A percentile compares a stretch with the other conserved stretches of the same genome.
Evolutionary conservation across 768 basidiomycete species (phyloP).

Genomic region (Tremella mesenterica): DNA sequence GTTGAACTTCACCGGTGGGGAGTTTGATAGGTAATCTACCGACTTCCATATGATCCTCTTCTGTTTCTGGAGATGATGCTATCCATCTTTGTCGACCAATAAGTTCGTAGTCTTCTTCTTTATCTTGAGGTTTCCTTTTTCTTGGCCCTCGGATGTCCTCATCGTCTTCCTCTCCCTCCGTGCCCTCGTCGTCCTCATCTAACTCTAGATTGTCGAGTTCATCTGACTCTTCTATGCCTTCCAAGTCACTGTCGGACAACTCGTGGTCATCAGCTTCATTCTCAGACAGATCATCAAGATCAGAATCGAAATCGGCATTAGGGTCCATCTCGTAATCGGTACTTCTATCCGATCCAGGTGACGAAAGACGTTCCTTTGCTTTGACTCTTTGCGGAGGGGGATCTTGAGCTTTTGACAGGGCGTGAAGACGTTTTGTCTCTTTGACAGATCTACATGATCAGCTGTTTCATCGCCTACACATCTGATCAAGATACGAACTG

Average conservation of each 20-base stretch:
- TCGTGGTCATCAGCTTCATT: too few species aligned
- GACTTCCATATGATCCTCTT: constrained; percentile 36
- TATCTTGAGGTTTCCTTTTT: constrained; percentile 34
- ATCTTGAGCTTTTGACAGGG: constrained; percentile 50
- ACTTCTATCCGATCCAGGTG: constrained; percentile 51
- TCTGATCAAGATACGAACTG: too few species aligned
- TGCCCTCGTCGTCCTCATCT: constrained; percentile 30
- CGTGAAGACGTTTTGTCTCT: constrained; percentile 64
- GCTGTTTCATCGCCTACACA: constrained; percentile 10
- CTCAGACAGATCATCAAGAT: constrained; percentile 29
- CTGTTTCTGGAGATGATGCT: neutral
- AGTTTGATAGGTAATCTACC: constrained; percentile 71
- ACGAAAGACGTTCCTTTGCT: constrained; percentile 48
- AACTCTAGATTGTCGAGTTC: constrained; percentile 44
- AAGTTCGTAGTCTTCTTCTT: constrained; percentile 49
- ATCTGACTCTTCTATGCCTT: constrained; percentile 33
- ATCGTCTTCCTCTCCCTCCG: constrained; percentile 25
- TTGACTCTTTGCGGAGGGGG: constrained; percentile 48
- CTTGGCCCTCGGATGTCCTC: constrained; percentile 23
- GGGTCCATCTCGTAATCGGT: constrained; percentile 55
- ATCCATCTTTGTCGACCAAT: constrained; percentile 48
- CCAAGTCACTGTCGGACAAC: constrained; percentile 38
- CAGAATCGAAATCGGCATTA: constrained; percentile 49
- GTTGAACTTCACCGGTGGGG: constrained; percentile 63
- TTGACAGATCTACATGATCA: constrained; percentile 63